Conservation (phyloP, 768 basidiomycete species). For the Mycena polygramma region DNA sequence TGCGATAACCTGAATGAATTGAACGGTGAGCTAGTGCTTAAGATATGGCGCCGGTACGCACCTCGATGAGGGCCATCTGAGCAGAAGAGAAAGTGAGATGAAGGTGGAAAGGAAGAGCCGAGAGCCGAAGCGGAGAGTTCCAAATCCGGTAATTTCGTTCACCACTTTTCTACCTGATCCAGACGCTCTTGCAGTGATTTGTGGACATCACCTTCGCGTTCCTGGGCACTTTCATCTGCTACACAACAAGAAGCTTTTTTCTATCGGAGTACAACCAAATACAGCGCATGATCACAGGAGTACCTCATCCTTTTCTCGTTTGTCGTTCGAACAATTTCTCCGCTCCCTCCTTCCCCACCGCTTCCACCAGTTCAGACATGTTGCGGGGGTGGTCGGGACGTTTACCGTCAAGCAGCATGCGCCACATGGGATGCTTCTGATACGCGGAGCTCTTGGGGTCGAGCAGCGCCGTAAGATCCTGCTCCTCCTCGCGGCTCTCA, state of each 20-base stretch:
- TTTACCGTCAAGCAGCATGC: neutral
- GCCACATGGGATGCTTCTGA: constrained; percentile 28
- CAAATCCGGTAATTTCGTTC: constrained; percentile 10
- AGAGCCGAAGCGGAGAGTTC: constrained; percentile 14
- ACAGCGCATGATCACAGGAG: too few relatives aligned
- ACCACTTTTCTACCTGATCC: too few relatives aligned
- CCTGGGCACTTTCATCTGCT: too few relatives aligned
- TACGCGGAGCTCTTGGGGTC: constrained; percentile 29
- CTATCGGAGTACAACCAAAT: too few relatives aligned
- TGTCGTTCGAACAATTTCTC: too few relatives aligned
- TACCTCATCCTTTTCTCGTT: too few relatives aligned
- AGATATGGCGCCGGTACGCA: constrained; percentile 36
- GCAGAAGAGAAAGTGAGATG: constrained; percentile 5
- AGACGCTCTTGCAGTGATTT: too few relatives aligned
- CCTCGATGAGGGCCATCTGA: constrained; percentile 70
- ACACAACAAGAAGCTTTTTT: too few relatives aligned
- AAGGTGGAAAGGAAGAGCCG: constrained; percentile 2
- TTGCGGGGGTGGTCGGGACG: neutral
- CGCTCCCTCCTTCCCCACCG: neutral
- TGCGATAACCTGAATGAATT: constrained; percentile 78
- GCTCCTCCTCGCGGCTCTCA: neutral
- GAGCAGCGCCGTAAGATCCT: constrained; percentile 9
- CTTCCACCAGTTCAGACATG: neutral
- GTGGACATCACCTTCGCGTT: too few relatives aligned
- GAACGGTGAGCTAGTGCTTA: neutral